Conservation (phyloP, 2,329 filamentous ascomycete genomes). For the Diaporthe citrichinensis region DNA sequence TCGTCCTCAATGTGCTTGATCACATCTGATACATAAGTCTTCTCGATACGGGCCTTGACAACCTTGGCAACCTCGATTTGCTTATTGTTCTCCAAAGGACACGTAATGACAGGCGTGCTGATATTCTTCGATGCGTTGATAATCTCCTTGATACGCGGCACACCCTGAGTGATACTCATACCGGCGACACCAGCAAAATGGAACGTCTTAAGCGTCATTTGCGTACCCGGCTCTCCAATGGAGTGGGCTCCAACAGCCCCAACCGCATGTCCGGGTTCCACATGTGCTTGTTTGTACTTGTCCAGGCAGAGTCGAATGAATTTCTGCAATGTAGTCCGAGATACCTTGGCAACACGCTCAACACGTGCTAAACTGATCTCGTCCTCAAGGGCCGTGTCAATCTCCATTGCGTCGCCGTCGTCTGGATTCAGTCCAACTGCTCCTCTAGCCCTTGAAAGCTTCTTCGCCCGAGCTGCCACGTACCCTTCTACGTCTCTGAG, state of each 20-base stretch:
- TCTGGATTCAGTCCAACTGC: conserved; percentile 64
- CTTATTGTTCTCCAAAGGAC: conserved; percentile 82
- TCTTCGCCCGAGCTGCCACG: conserved; percentile 73
- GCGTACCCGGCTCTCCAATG: conserved; percentile 97
- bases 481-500: conserved; percentile 83
- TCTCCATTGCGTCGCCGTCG: conserved; percentile 49
- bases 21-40: conserved; percentile 89
- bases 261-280: conserved; percentile 95
- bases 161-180: conserved; percentile 99
- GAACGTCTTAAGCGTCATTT: conserved; percentile 99
- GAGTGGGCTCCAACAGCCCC: conserved; percentile 97
- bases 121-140: conserved; percentile 98
- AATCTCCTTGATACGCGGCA: conserved; percentile 99
- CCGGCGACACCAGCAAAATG: conserved; percentile 99
- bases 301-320: conserved; percentile 88
- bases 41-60: conserved; percentile 94
- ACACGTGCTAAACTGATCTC: conserved; percentile 59
- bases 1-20: conserved; percentile 88
- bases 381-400: conserved; percentile 44
- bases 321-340: conserved; percentile 76
- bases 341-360: conserved; percentile 88
- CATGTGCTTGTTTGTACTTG: conserved; percentile 92
- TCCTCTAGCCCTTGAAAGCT: conserved; percentile 68
- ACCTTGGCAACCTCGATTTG: conserved; percentile 86
- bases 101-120: conserved; percentile 93